Evolutionary conservation across 306 rosid genomes (phyloP).

Genomic region (Neltuma alba): DNA sequence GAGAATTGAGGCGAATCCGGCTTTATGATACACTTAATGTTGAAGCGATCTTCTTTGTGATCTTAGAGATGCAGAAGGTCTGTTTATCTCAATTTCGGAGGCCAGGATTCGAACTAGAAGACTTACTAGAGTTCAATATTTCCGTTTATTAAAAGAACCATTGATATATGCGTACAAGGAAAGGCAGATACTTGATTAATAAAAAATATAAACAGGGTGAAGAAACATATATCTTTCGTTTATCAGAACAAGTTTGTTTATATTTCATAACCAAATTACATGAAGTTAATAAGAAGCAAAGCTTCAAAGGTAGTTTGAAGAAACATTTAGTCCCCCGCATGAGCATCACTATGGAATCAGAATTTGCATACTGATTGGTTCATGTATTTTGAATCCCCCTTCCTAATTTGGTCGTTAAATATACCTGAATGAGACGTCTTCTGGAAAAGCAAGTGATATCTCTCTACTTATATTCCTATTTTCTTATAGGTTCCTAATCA

Average conservation of each 20-base stretch:
- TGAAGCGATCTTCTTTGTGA: conserved; percentile 69
- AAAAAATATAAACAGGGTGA: background rate
- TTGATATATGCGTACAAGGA: background rate
- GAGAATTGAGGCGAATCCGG: conserved; percentile 82
- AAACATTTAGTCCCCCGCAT: background rate
- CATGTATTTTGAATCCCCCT: conserved; percentile 4
- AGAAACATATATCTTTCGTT: background rate
- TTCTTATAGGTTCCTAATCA: conserved; percentile 62
- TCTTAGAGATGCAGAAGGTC: conserved; percentile 79
- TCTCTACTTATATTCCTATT: conserved; percentile 19
- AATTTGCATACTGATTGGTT: background rate
- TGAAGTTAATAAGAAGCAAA: background rate
- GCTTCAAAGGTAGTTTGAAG: background rate
- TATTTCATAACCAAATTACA: background rate
- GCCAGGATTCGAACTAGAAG: background rate
- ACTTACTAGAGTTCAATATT: background rate
- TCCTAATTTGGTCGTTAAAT: conserved; percentile 5
- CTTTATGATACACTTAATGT: conserved; percentile 79
- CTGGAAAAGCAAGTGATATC: background rate
- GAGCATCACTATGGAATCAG: background rate
- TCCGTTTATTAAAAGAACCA: background rate
- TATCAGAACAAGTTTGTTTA: background rate
- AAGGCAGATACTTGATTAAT: background rate
- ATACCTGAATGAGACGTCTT: background rate
- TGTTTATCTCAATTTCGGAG: conserved; percentile 22